Percentiles rank a stretch among this genome's conserved stretches.
phyloP scores from a whole-genome alignment of 164 flowering plant genomes.

The Nelumbo lutea region DNA sequence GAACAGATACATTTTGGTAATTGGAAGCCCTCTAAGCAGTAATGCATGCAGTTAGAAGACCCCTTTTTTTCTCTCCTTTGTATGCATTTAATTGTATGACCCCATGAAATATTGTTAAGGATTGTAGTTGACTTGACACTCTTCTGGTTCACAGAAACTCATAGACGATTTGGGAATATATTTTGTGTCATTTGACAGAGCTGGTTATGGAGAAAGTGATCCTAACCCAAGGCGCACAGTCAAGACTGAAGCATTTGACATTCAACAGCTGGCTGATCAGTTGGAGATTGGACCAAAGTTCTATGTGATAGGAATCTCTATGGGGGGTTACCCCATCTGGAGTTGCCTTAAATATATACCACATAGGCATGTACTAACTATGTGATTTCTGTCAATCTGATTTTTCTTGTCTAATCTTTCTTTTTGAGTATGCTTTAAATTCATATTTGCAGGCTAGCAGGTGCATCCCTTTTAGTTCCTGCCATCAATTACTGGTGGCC shows the following conservation, averaged over 20 bases:
- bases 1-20: no score
- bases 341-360: conserved; percentile 38
- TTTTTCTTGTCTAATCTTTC: neutral
- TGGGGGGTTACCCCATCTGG: conserved; percentile 48
- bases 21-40: no score
- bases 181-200: conserved; percentile 45
- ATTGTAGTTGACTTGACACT: neutral
- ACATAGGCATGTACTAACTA: conserved; percentile 26
- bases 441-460: conserved; percentile 36
- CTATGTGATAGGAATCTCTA: conserved; percentile 50
- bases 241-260: conserved; percentile 55
- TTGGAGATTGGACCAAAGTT: conserved; percentile 49
- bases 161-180: conserved; percentile 44
- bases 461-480: conserved; percentile 38
- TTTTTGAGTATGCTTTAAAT: neutral
- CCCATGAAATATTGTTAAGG: neutral
- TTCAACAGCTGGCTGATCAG: conserved; percentile 56
- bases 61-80: no score
- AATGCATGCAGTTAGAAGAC: no score
- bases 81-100: neutral
- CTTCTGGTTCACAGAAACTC: conserved; percentile 35
- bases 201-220: conserved; percentile 71
- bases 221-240: conserved; percentile 46
- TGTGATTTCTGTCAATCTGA: neutral
- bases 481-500: conserved; percentile 48